Evolutionary conservation across 306 rosid species (phyloP), one percentile per base, ranked within the genome.

Genomic region (Erythrophleum fordii): DNA sequence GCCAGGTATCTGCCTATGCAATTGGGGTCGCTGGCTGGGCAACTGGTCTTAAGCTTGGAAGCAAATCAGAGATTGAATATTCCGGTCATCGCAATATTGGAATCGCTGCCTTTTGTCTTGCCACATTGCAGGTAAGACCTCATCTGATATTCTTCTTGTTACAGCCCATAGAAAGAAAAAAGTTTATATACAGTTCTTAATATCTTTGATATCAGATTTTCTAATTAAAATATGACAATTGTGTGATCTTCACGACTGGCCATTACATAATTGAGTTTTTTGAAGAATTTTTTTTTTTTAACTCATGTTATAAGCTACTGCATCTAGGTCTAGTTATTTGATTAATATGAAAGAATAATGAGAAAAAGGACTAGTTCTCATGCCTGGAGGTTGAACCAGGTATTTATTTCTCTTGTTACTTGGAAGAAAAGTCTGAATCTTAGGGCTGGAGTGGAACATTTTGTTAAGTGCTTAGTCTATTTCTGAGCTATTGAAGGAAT

Each of bases 11-110:
- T 69, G 92, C 91, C 78, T 93, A 91, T 68, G 93, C 83, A 69
- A 83, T 95, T 65, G 99, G 99, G 5, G 95, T 91, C 26, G 94
- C 97, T 26, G 99, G 99, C 42, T 95, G 99, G 99, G 97, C 75
- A 8, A 90, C 95, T 41, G 99, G 99, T 35, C 44, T 95, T 39
- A 90, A 84, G 91, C 97, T 95, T 11, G 99, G 99, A 75, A 84
- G 87, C 25, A 84, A 91, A 71, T 92, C 97, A 2, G 55, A 29
- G 9, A 2, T 84, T 42, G 23, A 4, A 11, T 89, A 29, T 74
- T 22, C 69, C 8, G 13, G 0, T 48, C 99, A 95, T 46, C 99
- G 99, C 77, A 91, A 87, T 26, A 83, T 93, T 8, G 97, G 99
- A 78, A 91, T 95, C 5, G 13, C 94, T 20, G 88, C 90, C 83